phyloP scores from a whole-genome alignment of 2,329 filamentous ascomycete species.

The Elsinoe arachidis region DNA sequence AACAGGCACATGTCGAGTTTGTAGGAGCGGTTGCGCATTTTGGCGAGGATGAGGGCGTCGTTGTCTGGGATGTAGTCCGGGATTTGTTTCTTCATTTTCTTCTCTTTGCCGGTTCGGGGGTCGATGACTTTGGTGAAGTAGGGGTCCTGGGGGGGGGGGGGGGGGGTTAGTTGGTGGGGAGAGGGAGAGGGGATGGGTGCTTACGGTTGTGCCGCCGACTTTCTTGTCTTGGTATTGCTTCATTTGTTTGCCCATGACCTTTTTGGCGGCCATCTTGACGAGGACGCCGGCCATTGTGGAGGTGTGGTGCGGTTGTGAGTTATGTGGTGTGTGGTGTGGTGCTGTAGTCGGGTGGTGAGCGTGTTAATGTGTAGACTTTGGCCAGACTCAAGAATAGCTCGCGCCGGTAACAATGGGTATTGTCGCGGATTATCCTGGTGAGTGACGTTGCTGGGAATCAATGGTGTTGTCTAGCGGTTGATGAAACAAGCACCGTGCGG shows the following conservation, averaged over 20 bases:
- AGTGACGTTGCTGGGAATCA: slow-evolving; percentile 1
- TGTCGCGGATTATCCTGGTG: slow-evolving; percentile 4
- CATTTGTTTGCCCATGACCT: slow-evolving; percentile 40
- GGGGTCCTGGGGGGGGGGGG: slow-evolving; percentile 56
- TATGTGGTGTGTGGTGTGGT: not conserved
- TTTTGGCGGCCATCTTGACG: slow-evolving; percentile 43
- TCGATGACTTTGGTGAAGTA: slow-evolving; percentile 79
- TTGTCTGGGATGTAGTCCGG: slow-evolving; percentile 74
- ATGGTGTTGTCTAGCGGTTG: not conserved
- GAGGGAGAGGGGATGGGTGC: slow-evolving; percentile 15
- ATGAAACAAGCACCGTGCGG: slow-evolving; percentile 6
- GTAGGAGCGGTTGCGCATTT: slow-evolving; percentile 78
- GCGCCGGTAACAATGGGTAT: not conserved
- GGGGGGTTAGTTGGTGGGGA: slow-evolving; percentile 14
- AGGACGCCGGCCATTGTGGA: slow-evolving; percentile 37
- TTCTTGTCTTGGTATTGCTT: slow-evolving; percentile 39
- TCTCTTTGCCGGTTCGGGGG: slow-evolving; percentile 63
- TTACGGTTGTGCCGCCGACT: slow-evolving; percentile 33
- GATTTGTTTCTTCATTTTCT: slow-evolving; percentile 76
- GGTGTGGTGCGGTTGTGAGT: not conserved
- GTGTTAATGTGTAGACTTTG: not conserved
- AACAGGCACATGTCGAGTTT: slow-evolving; percentile 77
- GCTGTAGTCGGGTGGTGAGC: not conserved
- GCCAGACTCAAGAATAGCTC: slow-evolving; percentile 8
- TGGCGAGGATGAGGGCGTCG: slow-evolving; percentile 73